Base-by-base conservation (phyloP, 2,329 filamentous ascomycete genomes). In the Venturia asperata region DNA sequence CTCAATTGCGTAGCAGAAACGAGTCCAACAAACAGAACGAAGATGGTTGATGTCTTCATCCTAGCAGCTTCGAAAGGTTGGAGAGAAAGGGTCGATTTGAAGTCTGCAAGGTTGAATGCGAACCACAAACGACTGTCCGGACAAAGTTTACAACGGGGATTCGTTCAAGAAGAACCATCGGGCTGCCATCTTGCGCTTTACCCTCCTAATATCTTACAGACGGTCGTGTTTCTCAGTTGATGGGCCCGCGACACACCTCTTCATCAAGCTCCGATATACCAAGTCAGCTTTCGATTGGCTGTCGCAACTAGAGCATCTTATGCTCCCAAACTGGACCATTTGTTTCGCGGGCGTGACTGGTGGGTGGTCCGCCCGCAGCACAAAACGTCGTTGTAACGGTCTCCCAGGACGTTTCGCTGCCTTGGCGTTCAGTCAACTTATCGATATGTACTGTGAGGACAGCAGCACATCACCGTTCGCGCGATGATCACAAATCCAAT, bases 111-210 rank as follows among this genome's bases (percentile, higher is more conserved):
- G 52, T 58, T 9, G 27, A 37, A 34, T 58, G 27, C 17, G 52
- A 58, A 58, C 52, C 21, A 58, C 27, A 58, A 58, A 58, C 52
- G 52, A 37, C 52, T 58, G 52, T 6, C 52, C 30, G 27, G 27
- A 58, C 27, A 37, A 13, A n/a, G 10, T 3, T 21, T 37, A 5
- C 52, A 5, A 21, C 19, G 52, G 52, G 52, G 13, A 37, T 56
- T 58, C 30, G 27, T 30, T 58, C 15, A 58, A 58, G 52, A 58
- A 58, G 52, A 58, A 58, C 30, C 17, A 34, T n/a, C 30, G 15
- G 27, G 30, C 52, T n/a, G 6, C 19, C 30, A 9, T 58, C 30
- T 27, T 37, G 52, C 52, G 27, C 52, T 58, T 58, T 58, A 24
- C 30, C 37, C 4, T 58, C 5, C 27, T 55, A 58, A n/a, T 58